phyloP scores from a whole-genome alignment of 2,329 filamentous ascomycete genomes.

The Xylaria arbuscula region DNA sequence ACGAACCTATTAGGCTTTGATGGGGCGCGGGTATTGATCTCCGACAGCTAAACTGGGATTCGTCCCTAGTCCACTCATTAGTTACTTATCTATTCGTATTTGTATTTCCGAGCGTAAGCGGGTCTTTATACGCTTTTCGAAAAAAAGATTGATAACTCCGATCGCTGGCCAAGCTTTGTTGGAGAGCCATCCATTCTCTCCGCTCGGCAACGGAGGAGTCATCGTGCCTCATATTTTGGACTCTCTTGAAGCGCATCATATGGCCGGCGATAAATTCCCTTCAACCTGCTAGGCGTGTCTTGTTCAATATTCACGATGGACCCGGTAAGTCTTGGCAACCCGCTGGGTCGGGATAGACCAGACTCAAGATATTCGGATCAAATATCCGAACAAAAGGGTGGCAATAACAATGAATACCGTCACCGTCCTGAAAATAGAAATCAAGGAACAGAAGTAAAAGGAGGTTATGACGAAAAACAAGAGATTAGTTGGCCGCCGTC shows the following conservation, averaged over 20 bases:
- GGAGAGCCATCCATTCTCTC: neutral
- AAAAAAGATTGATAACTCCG: conserved; percentile 17
- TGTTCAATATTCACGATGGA: conserved; percentile 23
- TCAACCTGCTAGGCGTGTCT: neutral
- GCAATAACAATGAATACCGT: neutral
- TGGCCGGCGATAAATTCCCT: neutral
- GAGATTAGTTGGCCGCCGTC: neutral
- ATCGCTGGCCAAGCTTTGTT: conserved; percentile 1
- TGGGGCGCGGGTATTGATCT: neutral
- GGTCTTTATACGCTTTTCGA: conserved; percentile 15
- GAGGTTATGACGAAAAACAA: conserved; percentile 4
- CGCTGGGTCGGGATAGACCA: neutral
- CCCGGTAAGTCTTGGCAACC: conserved; percentile 16
- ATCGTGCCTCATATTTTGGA: neutral
- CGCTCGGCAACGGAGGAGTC: neutral
- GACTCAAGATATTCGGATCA: neutral
- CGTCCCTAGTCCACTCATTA: neutral
- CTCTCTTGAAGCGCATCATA: neutral
- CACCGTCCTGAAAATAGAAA: neutral
- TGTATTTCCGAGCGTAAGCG: conserved; percentile 25
- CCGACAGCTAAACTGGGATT: neutral
- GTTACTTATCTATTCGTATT: conserved; percentile 3
- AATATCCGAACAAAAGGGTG: neutral
- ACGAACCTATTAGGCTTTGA: neutral
- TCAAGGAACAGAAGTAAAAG: neutral